A percentile compares a stretch with the other conserved stretches of the same genome.
phyloP scores from a whole-genome alignment of 2,329 filamentous ascomycete genomes.

The Sporothrix schenckii region DNA sequence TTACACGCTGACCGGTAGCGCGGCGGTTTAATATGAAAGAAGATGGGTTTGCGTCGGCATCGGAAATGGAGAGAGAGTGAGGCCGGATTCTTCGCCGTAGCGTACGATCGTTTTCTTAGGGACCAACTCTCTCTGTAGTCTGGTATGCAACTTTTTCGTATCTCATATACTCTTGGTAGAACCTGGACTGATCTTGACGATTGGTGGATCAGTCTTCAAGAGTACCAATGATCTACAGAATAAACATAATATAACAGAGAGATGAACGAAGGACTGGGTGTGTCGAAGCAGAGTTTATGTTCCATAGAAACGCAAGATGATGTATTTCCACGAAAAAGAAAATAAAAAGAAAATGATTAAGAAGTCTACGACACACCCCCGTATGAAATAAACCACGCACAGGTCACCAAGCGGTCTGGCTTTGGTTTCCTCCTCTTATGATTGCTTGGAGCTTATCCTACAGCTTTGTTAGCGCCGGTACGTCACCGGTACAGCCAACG shows the following conservation, averaged over 20 bases:
- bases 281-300: too few relatives aligned
- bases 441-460: not conserved
- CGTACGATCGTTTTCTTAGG: not conserved
- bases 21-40: conserved; percentile 32
- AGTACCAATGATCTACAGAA: too few relatives aligned
- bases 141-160: too few relatives aligned
- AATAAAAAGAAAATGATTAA: not conserved
- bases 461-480: conserved; percentile 7
- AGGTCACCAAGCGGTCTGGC: not conserved
- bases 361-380: too few relatives aligned
- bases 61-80: conserved; percentile 27
- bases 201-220: too few relatives aligned
- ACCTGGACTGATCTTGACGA: too few relatives aligned
- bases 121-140: too few relatives aligned
- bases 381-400: conserved; percentile 12
- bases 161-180: too few relatives aligned
- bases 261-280: too few relatives aligned
- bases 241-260: too few relatives aligned
- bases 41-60: conserved; percentile 31
- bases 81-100: conserved; percentile 22
- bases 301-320: not conserved
- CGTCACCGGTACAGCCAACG: not conserved
- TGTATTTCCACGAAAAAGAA: not conserved
- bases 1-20: conserved; percentile 21
- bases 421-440: not conserved